These are phyloP conservation scores for Eucalyptus regnans DNA, from an alignment of 345 rosid genomes.

Conservation along the genomic window DNA sequence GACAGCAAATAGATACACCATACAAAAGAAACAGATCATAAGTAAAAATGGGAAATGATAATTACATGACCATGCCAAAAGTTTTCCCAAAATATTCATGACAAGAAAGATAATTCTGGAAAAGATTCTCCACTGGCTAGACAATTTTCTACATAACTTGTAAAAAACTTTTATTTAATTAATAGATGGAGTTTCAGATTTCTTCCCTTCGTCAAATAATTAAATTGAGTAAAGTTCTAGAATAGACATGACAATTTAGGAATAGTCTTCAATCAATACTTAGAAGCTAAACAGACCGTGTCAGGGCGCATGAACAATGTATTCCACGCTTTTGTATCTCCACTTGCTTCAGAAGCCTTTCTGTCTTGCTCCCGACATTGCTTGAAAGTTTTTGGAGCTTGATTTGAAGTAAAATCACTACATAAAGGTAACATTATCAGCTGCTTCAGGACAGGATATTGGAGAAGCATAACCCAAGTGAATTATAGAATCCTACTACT, in stretches of 20 bases:
- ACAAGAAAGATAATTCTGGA: background rate
- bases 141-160: background rate
- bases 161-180: background rate
- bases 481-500: background rate
- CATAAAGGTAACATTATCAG: background rate
- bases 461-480: background rate
- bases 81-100: background rate
- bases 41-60: background rate
- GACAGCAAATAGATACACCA: background rate
- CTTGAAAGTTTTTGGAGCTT: conserved; percentile 57
- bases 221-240: background rate
- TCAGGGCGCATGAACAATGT: conserved; percentile 84
- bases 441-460: background rate
- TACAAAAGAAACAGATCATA: background rate
- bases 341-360: conserved; percentile 85
- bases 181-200: background rate
- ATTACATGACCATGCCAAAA: background rate
- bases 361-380: conserved; percentile 59
- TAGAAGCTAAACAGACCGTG: conserved; percentile 35
- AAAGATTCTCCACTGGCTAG: background rate
- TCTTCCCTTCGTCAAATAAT: background rate
- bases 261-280: background rate
- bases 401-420: conserved; percentile 4
- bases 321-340: conserved; percentile 88
- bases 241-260: background rate